Base-by-base conservation (phyloP, 2,329 filamentous ascomycete genomes). In the Fusarium zealandicum region DNA sequence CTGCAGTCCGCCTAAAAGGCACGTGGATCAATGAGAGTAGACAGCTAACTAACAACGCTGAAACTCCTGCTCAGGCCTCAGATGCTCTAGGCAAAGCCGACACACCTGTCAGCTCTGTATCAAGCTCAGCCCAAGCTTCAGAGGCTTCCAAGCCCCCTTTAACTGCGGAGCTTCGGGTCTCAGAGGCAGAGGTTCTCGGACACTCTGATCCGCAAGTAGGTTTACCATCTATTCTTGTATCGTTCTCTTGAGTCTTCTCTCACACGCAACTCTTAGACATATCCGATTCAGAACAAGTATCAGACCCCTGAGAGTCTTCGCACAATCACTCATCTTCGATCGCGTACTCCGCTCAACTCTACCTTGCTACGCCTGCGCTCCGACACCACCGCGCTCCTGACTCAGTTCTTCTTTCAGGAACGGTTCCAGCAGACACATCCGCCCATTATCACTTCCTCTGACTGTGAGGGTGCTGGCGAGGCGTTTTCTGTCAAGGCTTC, bases 231-330 rank as follows among this genome's bases (percentile, higher is more conserved):
- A 25, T 36, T 40, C 22, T 18, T 33, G 33, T 28, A 13, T 27
- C 25, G 42, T 55, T 17, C 6, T 31, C 14, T 38, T 31, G 37
- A 40, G 22, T 36, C 42, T 5, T 12, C 41, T 38, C 48, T 63
- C 22, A 52, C 41, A 25, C 13, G n/a, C 17, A 43, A 38, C n/a
- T 55, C 51, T 22, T 69, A 98, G 90, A 90, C 88, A 59, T 96
- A 91, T 70, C 95, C 95, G 3, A 85, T 99, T 18, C 95, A 99
- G 75, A 96, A 96, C 75, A 98, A 98, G 76, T 96, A 95, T 66
- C 93, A 97, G 66, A 91, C 88, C 5, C 80, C 89, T 43, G 93
- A 98, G 70, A 98, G 89, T 72, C 84, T 99, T 57, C 89, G 95
- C 53, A 90, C 89, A 11, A 82, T 96, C 45, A 92, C 93, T 42